Evolutionary conservation across 495 filamentous ascomycete genomes (phyloP), one percentile per base, ranked within the genome.

Genomic region (Massariosphaeria phaeospora): DNA sequence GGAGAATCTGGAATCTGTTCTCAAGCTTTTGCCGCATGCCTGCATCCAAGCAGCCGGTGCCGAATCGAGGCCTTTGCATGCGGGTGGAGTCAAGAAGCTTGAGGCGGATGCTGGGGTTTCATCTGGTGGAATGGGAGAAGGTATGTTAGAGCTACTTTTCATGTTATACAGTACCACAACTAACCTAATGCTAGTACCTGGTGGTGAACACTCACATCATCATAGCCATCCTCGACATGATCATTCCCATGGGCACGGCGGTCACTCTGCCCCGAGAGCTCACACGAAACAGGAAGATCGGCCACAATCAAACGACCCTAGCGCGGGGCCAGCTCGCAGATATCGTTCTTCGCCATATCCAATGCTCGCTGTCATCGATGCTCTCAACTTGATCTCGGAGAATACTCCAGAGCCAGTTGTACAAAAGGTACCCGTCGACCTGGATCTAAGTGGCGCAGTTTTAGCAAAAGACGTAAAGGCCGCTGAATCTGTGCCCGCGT

Each of bases 1-100:
- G 63, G 93, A 99, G 72, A 99, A 97, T 65, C 79, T 99, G n/a
- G 80, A 87, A 64, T 82, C 89, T 2, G 73, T 97, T n/a, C 70
- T 99, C 34, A 94, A 86, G 63, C 83, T 89, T 39, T 74, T 99
- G 1, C 90, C 93, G 0, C 93, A 99, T 71, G 94, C 94, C 25
- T 99, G 93, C 55, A 72, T 84, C 18, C 93, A 97, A 73, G 86
- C 88, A 52, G 84, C 86, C 3, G 91, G 90, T 13, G 80, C 80
- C 26, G 81, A 90, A 65, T 99, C 93, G 0, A 78, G 93, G 62
- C 67, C 74, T 13, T 71, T 96, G 23, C 93, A 99, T 69, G 75
- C 75, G 3, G 88, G 88, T 13, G 93, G 93, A 10, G 73, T 90
- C 2, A 79, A 84, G 69, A 88, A 86, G 59, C 79, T 99, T 2